Evolutionary conservation across 805 yeast species (phyloP), one percentile per base, ranked within the genome.

Genomic region (Hyphopichia homilentoma): DNA sequence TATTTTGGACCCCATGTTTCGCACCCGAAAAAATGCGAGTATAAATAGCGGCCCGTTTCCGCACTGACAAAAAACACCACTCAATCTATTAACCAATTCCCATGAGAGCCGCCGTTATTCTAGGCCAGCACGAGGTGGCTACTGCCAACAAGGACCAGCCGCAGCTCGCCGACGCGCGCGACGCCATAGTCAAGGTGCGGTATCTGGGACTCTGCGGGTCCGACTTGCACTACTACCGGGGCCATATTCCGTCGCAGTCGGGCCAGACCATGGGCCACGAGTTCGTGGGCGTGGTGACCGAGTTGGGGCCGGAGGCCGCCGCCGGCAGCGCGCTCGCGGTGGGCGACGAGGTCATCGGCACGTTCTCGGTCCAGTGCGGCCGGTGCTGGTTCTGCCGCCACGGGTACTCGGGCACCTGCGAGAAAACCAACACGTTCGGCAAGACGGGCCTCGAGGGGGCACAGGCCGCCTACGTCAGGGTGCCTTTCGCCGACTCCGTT

Each of bases 321-420:
- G 52, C 38, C 0, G 44, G 61, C 2, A 29, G 36, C 14, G 48
- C 48, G n/a, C 65, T 73, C 40, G 43, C 51, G 28, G 41, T 59
- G 7, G 78, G 77, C 1, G 78, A 73, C 33, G 56, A 57, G 9
- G 78, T 73, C 4, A 59, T 71, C 18, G 57, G 72, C 15, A 54
- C 64, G 1, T 74, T 74, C 41, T 77, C 82, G 5, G 65, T 73
- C 7, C 81, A 76, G 39, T 77, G 84, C 50, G 81, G 81, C 1
- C 52, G 57, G 18, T 77, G 83, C 47, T 77, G 75, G 71, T 76
- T 71, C 41, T 77, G 84, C 47, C 45, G 60, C 32, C 68, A 70
- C 33, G 81, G 80, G 1, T 59, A 66, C 33, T 64, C 79, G 7
- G 76, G 79, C 2, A 71, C 73, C 30, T 78, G 84, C 50, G 69